phyloP scores from a whole-genome alignment of 225 moss, liverwort and hornwort species.

The Takakia lepidozioides region DNA sequence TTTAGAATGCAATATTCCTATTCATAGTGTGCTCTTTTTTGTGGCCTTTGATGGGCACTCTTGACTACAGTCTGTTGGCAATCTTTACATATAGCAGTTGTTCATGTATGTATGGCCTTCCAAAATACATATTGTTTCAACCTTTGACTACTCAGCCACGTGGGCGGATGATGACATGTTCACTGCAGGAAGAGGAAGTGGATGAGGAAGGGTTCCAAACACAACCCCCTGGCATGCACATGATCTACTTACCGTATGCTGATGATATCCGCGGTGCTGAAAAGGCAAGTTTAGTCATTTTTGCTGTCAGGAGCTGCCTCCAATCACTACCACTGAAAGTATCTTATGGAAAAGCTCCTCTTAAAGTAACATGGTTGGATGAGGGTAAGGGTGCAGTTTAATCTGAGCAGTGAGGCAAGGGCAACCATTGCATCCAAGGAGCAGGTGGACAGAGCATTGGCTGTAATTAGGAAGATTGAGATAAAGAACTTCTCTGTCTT shows the following conservation, averaged over 20 bases:
- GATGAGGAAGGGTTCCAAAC: constrained; percentile 23
- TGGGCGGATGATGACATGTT: no score
- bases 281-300: constrained; percentile 60
- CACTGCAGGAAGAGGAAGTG: constrained; percentile 55
- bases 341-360: neutral
- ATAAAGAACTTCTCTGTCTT: constrained; percentile 51
- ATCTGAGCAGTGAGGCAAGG: constrained; percentile 37
- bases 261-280: constrained; percentile 98
- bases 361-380: no score
- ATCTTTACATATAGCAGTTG: no score
- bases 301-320: no score
- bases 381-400: constrained; percentile 47
- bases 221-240: constrained; percentile 82
- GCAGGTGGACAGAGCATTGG: constrained; percentile 67
- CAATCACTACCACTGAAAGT: no score
- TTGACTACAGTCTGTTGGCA: no score
- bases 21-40: neutral
- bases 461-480: constrained; percentile 49
- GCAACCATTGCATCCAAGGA: constrained; percentile 45
- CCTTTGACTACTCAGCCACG: no score
- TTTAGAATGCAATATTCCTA: no score
- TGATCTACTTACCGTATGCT: constrained; percentile 89
- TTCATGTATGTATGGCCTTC: no score
- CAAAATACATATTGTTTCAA: no score
- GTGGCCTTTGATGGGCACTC: no score